Evolutionary conservation across 2,329 filamentous ascomycete genomes (phyloP).

Genomic region (Arthrobotrys sphaeroides): DNA sequence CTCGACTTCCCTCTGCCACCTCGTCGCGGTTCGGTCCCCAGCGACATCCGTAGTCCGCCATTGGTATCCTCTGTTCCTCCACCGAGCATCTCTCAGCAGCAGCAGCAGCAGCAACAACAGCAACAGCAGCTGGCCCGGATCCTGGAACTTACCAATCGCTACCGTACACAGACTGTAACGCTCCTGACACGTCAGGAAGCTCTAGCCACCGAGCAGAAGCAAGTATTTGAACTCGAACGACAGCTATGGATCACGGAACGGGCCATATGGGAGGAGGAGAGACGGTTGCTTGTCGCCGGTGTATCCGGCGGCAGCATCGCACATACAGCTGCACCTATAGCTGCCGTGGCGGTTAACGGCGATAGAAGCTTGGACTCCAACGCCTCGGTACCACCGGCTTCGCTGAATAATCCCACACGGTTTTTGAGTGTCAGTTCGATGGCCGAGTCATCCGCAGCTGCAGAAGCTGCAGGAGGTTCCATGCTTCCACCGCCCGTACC

Average conservation of each 20-base stretch:
- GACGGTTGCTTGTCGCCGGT: slow-evolving; percentile 39
- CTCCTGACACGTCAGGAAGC: slow-evolving; percentile 46
- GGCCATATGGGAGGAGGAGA: slow-evolving; percentile 51
- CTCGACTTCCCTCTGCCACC: slow-evolving; percentile 49
- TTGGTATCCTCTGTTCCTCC: neutral
- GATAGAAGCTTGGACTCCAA: slow-evolving; percentile 3
- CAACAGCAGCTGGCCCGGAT: slow-evolving; percentile 50
- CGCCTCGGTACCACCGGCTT: neutral
- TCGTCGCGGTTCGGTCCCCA: slow-evolving; percentile 31
- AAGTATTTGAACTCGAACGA: slow-evolving; percentile 51
- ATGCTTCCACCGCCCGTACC: slow-evolving; percentile 3
- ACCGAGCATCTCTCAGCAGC: neutral
- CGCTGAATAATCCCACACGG: slow-evolving; percentile 38
- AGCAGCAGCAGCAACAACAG: slow-evolving; percentile 48
- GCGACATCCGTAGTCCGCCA: slow-evolving; percentile 44
- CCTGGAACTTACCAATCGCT: slow-evolving; percentile 51
- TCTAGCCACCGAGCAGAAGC: slow-evolving; percentile 40
- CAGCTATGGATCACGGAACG: slow-evolving; percentile 51
- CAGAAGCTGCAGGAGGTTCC: neutral
- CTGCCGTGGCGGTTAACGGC: neutral
- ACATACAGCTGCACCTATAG: neutral
- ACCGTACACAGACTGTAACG: slow-evolving; percentile 47
- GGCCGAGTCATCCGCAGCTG: slow-evolving; percentile 29
- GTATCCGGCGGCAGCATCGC: neutral
- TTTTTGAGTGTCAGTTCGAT: slow-evolving; percentile 52